Percentiles rank a stretch among this genome's conserved stretches.
These are phyloP conservation scores for Phyllachora maydis DNA, from an alignment of 2,329 filamentous ascomycete species.

Conservation along the genomic window DNA sequence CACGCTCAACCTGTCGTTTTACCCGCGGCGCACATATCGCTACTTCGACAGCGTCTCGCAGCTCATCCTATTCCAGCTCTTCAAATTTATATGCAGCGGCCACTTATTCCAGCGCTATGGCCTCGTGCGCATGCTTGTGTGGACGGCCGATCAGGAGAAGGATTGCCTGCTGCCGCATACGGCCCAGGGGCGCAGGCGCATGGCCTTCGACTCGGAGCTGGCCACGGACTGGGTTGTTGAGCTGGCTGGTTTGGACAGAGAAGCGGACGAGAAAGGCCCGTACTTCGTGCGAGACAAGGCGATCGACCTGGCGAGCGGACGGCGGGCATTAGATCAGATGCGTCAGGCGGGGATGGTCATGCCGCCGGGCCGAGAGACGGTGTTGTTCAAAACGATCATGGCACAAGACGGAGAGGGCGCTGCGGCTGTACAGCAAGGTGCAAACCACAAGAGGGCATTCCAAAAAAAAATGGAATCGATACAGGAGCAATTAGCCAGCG, in stretches of 20 bases:
- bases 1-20: constrained; percentile 41
- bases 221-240: constrained; percentile 37
- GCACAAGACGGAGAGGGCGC: too few species aligned
- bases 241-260: constrained; percentile 15
- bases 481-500: too few species aligned
- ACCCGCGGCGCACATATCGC: constrained; percentile 25
- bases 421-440: too few species aligned
- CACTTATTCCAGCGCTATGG: constrained; percentile 55
- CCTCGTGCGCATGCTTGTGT: constrained; percentile 58
- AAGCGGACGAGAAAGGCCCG: constrained; percentile 5
- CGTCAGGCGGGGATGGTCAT: constrained; percentile 15
- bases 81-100: constrained; percentile 33
- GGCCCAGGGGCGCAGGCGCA: constrained; percentile 30
- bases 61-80: constrained; percentile 40
- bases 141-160: constrained; percentile 43
- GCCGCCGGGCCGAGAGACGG: constrained; percentile 21
- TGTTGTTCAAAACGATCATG: constrained; percentile 9
- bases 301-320: constrained; percentile 24
- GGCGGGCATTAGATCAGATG: constrained; percentile 23
- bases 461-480: too few species aligned
- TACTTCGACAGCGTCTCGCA: constrained; percentile 33
- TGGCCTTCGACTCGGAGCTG: constrained; percentile 37
- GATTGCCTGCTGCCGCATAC: constrained; percentile 35
- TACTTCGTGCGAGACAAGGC: constrained; percentile 20
- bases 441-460: too few species aligned